Evolutionary conservation across 2,329 filamentous ascomycete genomes (phyloP), one percentile per base, ranked within the genome.

Genomic region (Aspergillus aculeatus): DNA sequence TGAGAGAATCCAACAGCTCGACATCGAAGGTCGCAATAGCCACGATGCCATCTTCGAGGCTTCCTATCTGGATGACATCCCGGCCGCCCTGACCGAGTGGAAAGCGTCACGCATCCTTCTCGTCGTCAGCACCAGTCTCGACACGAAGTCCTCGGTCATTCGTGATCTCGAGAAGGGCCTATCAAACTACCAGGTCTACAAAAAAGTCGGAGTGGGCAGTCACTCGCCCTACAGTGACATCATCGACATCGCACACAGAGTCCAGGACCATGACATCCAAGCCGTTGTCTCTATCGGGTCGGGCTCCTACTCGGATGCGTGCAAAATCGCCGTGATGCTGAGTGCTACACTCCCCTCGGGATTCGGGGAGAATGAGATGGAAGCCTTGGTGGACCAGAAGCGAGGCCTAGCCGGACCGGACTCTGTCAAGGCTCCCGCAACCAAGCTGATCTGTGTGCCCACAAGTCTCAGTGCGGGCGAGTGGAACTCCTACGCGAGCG

Each of bases 311-410:
- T 55, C 41, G 2, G 53, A 55, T 10, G 53, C 53, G 21, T 55
- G 53, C 53, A 55, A 55, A 10, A 55, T 55, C 44, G 53, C 53
- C 14, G 53, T 55, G 26, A 48, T 55, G 53, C 29, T 55, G 41
- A 55, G 53, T 55, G 53, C 38, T 12, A 55, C 41, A 7, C 53
- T 55, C 16, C 53, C 53, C 5, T 26, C 41, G 26, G 44, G 26
- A 14, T 55, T 47, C 19, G 19, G 26, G 19, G 44, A 7, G 3
- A 44, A 55, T 19, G 53, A 55, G 2, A 55, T 55, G 53, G 53
- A 48, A 35, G 53, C 53, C 26, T n/a, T 55, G 44, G 44, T 55
- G 7, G 41, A 55, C 26, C 53, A 55, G 41, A 41, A 21, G 26
- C 44, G 47, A 14, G 53, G 53, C 19, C 53, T 48, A 10, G 53